Evolutionary conservation across 1,284 basidiomycete genomes (phyloP).

Genomic region (Mycosarcoma maydis): DNA sequence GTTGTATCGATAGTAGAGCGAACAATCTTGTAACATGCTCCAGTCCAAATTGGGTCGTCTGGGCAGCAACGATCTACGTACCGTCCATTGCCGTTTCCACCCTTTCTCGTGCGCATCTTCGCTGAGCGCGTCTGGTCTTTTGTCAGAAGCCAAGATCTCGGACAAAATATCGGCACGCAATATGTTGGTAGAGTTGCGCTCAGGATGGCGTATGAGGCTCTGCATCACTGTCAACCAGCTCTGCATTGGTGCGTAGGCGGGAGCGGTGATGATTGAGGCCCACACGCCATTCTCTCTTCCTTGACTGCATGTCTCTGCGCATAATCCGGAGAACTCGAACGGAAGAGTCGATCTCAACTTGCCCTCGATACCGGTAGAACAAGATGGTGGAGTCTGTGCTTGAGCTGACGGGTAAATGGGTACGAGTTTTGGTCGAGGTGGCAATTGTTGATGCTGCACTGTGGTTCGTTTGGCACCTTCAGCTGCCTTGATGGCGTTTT

Average conservation of each 20-base stretch:
- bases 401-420: constrained; percentile 27
- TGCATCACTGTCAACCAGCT: constrained; percentile 54
- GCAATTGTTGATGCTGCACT: constrained; percentile 34
- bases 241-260: constrained; percentile 38
- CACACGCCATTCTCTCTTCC: not conserved
- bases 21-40: constrained; percentile 48
- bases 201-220: constrained; percentile 57
- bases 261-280: constrained; percentile 36
- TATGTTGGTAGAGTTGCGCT: constrained; percentile 60
- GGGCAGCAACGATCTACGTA: constrained; percentile 34
- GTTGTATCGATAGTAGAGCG: constrained; percentile 13
- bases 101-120: not conserved
- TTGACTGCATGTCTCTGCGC: not conserved
- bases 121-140: not conserved
- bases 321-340: constrained; percentile 7
- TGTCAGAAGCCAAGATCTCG: too few species aligned
- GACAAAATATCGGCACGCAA: constrained; percentile 56
- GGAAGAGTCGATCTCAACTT: constrained; percentile 1
- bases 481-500: not conserved
- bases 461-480: constrained; percentile 8
- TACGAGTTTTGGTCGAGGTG: constrained; percentile 31
- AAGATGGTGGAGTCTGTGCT: not conserved
- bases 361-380: not conserved
- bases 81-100: constrained; percentile 35
- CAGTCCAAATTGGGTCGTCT: constrained; percentile 44